A percentile compares a stretch with the other conserved stretches of the same genome.
Conservation (phyloP, 768 basidiomycete species). For the Agaricus subrufescens region DNA sequence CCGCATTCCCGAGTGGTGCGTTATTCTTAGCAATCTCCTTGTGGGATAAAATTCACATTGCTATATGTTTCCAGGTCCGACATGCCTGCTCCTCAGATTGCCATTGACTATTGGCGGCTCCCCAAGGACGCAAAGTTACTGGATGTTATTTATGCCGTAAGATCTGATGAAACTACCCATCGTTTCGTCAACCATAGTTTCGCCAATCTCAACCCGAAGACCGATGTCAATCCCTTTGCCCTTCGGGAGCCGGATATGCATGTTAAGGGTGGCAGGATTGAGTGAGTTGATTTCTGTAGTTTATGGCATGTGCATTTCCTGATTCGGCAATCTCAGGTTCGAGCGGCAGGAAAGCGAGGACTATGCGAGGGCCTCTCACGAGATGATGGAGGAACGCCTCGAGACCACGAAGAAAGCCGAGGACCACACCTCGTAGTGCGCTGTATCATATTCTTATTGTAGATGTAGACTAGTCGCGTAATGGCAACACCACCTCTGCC, state of each 20-base stretch:
- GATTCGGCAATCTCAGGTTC: conserved; percentile 39
- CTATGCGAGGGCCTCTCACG: conserved; percentile 59
- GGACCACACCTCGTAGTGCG: neutral
- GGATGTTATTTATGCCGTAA: conserved; percentile 88
- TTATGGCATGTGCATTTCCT: neutral
- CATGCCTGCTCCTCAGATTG: conserved; percentile 77
- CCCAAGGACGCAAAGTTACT: conserved; percentile 66
- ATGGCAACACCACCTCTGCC: no score
- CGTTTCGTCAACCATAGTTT: conserved; percentile 95
- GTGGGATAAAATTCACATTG: neutral
- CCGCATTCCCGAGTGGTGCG: conserved; percentile 74
- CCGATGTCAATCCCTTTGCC: conserved; percentile 89
- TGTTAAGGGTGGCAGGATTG: conserved; percentile 70
- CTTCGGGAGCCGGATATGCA: conserved; percentile 85
- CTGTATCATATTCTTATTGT: neutral
- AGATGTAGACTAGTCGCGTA: neutral
- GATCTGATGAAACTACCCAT: conserved; percentile 91
- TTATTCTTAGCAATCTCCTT: neutral
- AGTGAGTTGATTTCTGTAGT: conserved; percentile 39
- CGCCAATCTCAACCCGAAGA: conserved; percentile 72
- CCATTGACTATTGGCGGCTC: conserved; percentile 94
- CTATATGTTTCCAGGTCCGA: conserved; percentile 42
- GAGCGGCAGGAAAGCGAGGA: conserved; percentile 62
- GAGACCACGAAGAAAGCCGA: neutral
- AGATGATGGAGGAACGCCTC: conserved; percentile 30